Evolutionary conservation across 192 early-diverging fungal species (phyloP).

Genomic region (Coemansia sp.): DNA sequence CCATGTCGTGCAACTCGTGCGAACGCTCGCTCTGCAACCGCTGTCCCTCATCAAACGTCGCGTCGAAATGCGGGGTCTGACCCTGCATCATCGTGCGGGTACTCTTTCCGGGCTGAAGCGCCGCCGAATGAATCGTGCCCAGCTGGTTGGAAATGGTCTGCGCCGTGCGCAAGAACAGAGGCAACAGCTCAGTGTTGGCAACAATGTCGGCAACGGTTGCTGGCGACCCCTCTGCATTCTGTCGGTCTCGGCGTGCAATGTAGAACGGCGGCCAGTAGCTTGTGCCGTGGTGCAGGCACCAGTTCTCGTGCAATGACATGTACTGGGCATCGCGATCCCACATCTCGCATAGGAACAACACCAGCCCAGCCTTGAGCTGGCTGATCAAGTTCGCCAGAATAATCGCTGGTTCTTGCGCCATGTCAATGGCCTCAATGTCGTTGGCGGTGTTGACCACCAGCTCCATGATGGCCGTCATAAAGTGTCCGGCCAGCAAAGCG

Average conservation of each 20-base stretch:
- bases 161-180: constrained; percentile 51
- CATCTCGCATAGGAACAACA: constrained; percentile 75
- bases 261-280: constrained; percentile 54
- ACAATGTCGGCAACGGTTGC: constrained; percentile 36
- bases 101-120: constrained; percentile 51
- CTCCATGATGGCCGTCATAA: constrained; percentile 74
- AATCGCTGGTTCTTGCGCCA: constrained; percentile 73
- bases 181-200: constrained; percentile 55
- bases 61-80: constrained; percentile 49
- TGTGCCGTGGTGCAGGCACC: constrained; percentile 51
- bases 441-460: constrained; percentile 78
- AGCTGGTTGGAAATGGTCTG: constrained; percentile 47
- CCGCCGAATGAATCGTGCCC: constrained; percentile 40
- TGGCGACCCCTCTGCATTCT: constrained; percentile 30
- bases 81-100: constrained; percentile 45
- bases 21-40: constrained; percentile 55
- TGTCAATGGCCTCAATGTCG: constrained; percentile 74
- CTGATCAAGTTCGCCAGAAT: constrained; percentile 73
- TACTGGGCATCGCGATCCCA: constrained; percentile 71
- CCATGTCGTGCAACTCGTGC: constrained; percentile 60
- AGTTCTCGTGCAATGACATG: constrained; percentile 56
- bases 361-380: constrained; percentile 71
- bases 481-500: constrained; percentile 72
- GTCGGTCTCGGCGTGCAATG: constrained; percentile 38
- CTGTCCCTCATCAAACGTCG: constrained; percentile 51